A percentile compares a stretch with the other conserved stretches of the same genome.
Evolutionary conservation across 2,329 filamentous ascomycete genomes (phyloP).

Genomic region (Botrytis fragariae): DNA sequence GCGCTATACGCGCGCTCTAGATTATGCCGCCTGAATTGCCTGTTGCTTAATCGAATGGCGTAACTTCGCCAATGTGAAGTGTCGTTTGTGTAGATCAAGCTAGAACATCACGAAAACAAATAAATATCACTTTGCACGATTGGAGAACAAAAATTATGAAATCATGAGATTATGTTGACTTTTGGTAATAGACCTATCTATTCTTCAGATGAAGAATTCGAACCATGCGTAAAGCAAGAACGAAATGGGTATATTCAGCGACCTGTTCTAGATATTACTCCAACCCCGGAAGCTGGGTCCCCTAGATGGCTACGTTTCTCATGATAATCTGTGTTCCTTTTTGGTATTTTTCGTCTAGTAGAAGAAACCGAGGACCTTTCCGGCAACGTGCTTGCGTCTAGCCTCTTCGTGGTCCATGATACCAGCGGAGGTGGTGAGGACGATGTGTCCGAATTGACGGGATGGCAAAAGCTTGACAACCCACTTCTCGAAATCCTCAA

Average conservation of each 20-base stretch:
- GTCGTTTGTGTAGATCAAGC: background rate
- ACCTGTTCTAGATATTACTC: constrained; percentile 26
- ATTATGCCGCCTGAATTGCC: background rate
- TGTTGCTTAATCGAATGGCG: background rate
- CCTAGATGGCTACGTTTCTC: constrained; percentile 36
- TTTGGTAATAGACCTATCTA: constrained; percentile 38
- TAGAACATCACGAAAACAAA: background rate
- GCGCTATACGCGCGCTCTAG: background rate
- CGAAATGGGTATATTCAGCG: constrained; percentile 34
- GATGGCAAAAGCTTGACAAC: constrained; percentile 97
- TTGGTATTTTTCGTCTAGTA: constrained; percentile 60
- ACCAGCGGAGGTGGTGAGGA: constrained; percentile 97
- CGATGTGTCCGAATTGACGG: constrained; percentile 99
- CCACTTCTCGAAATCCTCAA: constrained; percentile 98
- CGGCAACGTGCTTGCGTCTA: constrained; percentile 95
- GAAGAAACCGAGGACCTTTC: constrained; percentile 99
- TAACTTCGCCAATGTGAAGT: background rate
- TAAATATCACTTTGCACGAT: background rate
- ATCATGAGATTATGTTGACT: constrained; percentile 38
- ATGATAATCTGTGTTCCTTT: constrained; percentile 35
- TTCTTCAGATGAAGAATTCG: constrained; percentile 29
- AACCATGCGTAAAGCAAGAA: constrained; percentile 30
- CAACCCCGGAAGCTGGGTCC: constrained; percentile 23
- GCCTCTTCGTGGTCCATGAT: constrained; percentile 99
- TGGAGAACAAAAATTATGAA: constrained; percentile 20